Evolutionary conservation across 768 basidiomycete species (phyloP).

Genomic region (Tubosaeta sp.): DNA sequence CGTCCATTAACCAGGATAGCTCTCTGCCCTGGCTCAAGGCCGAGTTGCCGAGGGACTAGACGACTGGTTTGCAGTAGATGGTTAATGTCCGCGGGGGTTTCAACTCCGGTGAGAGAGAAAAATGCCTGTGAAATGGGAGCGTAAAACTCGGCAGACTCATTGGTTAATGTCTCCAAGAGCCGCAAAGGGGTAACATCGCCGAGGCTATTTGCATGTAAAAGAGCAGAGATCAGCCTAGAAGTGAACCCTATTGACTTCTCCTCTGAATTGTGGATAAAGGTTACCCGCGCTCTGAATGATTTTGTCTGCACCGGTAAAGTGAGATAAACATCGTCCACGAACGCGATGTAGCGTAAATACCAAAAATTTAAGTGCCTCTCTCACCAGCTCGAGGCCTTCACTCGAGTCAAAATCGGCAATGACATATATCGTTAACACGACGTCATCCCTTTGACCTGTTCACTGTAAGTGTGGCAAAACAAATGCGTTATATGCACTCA

Average conservation of each 20-base stretch:
- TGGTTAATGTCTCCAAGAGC: constrained; percentile 13
- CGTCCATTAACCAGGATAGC: constrained; percentile 81
- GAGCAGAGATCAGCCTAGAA: constrained; percentile 49
- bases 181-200: constrained; percentile 20
- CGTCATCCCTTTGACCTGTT: constrained; percentile 12
- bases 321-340: neutral
- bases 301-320: constrained; percentile 33
- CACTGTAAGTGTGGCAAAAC: constrained; percentile 4
- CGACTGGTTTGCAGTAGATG: constrained; percentile 43
- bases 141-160: constrained; percentile 6
- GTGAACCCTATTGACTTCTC: constrained; percentile 10
- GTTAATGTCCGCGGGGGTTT: constrained; percentile 18
- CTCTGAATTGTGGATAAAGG: constrained; percentile 73
- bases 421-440: constrained; percentile 54
- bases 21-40: constrained; percentile 54
- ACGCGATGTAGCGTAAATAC: constrained; percentile 37
- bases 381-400: constrained; percentile 54
- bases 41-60: constrained; percentile 50
- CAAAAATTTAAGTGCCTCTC: constrained; percentile 60
- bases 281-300: constrained; percentile 52
- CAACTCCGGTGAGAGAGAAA: constrained; percentile 27
- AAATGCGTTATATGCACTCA: constrained; percentile 29
- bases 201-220: constrained; percentile 41
- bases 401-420: constrained; percentile 74
- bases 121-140: constrained; percentile 34